Evolutionary conservation across 106 monocot species (phyloP), one percentile per base, ranked within the genome.

Genomic region (Chionographis japonica): DNA sequence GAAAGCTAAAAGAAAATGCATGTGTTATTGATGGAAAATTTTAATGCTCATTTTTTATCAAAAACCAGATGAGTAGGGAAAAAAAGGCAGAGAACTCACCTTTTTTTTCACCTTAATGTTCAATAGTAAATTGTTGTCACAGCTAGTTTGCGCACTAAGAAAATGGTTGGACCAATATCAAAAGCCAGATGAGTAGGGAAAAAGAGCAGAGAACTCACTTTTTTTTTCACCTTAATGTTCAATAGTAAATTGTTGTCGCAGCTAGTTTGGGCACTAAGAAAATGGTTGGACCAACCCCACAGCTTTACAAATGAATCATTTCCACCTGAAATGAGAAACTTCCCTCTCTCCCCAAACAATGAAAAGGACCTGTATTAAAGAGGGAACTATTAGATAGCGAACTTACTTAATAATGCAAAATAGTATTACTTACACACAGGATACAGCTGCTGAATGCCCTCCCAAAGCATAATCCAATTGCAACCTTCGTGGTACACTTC

Each of bases 361-460:
- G 89, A 86, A 72, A 93, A 93, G 11, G 83, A 71, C 56, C 92
- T 88, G 76, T 54, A 72, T 15, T 6, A 69, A 40, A 4, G 35
- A 37, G 35, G 41, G 13, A 15, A 37, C 52, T 60, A 38, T 62
- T 42, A 49, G 52, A 4, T 55, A 4, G 0, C 0, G 19, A 9
- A 51, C 9, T 61, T 16, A 35, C 39, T 37, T 15, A 8, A 63
- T 14, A n/a, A 0, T 3, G 37, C 15, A 39, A 69, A 69, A 7
- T 37, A 12, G 12, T 61, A 39, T 18, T 51, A 80, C 88, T 83
- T 77, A 89, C 89, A 89, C 81, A 73, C 93, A 86, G 49, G 86
- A 86, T 53, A 86, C 86, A 68, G 86, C 85, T 66, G 93, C 86
- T 52, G 77, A 81, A 69, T 89, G 89, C 12, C 93, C 89, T 74